Conservation (phyloP, 352 stramenopile species). For the Pythium dissotocum region DNA sequence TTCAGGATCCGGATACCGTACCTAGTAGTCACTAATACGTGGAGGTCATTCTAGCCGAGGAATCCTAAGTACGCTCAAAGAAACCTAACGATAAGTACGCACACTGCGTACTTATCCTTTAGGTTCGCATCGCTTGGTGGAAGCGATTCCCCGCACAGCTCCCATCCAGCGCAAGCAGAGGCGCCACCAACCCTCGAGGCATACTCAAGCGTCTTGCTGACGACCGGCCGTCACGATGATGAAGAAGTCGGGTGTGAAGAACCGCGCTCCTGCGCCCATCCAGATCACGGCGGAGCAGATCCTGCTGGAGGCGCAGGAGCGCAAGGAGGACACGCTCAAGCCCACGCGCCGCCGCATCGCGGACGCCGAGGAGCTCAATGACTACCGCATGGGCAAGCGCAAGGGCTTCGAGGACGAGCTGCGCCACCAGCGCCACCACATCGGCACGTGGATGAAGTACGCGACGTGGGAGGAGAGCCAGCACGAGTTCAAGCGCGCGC, state of each 20-base stretch:
- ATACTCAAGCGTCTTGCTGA: not conserved
- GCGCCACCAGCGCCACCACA: conserved; percentile 93
- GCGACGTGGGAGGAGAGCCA: conserved; percentile 98
- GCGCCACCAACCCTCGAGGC: not conserved
- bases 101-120: not conserved
- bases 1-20: not conserved
- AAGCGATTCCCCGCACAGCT: not conserved
- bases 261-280: conserved; percentile 97
- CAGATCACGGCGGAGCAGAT: conserved; percentile 99
- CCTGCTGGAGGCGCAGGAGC: conserved; percentile 91
- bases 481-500: conserved; percentile 96
- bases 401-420: conserved; percentile 96
- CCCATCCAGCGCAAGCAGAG: not conserved
- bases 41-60: not conserved
- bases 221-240: conserved; percentile 41
- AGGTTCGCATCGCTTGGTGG: conserved; percentile 20
- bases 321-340: conserved; percentile 77
- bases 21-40: not conserved
- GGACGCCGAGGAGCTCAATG: conserved; percentile 90
- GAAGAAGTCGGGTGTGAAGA: conserved; percentile 94
- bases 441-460: conserved; percentile 99
- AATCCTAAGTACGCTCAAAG: not conserved
- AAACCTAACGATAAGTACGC: not conserved
- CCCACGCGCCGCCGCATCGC: conserved; percentile 82
- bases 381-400: conserved; percentile 93